Conservation (phyloP, 2,329 filamentous ascomycete species). For the Teratosphaeriaceae sp. region DNA sequence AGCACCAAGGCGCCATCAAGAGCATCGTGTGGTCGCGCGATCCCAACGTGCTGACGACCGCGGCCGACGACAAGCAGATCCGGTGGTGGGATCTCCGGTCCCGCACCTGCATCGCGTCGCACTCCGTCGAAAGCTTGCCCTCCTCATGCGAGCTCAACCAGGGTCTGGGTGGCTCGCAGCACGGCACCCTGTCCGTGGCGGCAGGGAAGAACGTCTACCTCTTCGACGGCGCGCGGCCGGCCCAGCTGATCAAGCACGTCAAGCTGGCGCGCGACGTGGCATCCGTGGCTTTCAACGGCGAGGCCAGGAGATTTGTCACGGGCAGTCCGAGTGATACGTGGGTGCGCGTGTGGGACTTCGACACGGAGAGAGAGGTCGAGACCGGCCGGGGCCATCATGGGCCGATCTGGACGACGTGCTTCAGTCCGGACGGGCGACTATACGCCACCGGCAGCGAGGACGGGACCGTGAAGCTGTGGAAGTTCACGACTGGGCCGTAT, state of each 20-base stretch:
- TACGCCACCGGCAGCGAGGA: constrained; percentile 97
- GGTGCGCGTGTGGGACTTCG: constrained; percentile 91
- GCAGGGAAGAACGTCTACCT: constrained; percentile 95
- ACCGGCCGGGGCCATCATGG: constrained; percentile 96
- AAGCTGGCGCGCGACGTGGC: constrained; percentile 79
- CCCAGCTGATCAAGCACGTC: constrained; percentile 66
- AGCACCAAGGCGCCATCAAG: constrained; percentile 86
- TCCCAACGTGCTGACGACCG: constrained; percentile 82
- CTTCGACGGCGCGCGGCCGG: constrained; percentile 70
- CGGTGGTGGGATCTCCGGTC: constrained; percentile 90
- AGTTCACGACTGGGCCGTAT: constrained; percentile 58
- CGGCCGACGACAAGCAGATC: constrained; percentile 81
- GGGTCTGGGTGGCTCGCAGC: constrained; percentile 53
- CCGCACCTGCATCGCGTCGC: constrained; percentile 66
- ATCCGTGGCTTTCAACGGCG: constrained; percentile 80
- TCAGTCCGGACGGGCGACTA: constrained; percentile 90
- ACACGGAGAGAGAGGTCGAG: constrained; percentile 76
- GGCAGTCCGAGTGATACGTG: constrained; percentile 90
- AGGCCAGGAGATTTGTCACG: constrained; percentile 76
- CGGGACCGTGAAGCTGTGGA: constrained; percentile 91
- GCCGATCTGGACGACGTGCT: constrained; percentile 92
- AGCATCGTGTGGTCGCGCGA: constrained; percentile 84
- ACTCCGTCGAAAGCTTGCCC: constrained; percentile 75
- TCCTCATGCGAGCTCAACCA: constrained; percentile 86
- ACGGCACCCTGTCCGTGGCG: constrained; percentile 74